Percentiles rank a stretch among this genome's conserved stretches.
These are phyloP conservation scores for Intubia oerlemansii DNA, from an alignment of 2,329 filamentous ascomycete genomes.

Conservation along the genomic window DNA sequence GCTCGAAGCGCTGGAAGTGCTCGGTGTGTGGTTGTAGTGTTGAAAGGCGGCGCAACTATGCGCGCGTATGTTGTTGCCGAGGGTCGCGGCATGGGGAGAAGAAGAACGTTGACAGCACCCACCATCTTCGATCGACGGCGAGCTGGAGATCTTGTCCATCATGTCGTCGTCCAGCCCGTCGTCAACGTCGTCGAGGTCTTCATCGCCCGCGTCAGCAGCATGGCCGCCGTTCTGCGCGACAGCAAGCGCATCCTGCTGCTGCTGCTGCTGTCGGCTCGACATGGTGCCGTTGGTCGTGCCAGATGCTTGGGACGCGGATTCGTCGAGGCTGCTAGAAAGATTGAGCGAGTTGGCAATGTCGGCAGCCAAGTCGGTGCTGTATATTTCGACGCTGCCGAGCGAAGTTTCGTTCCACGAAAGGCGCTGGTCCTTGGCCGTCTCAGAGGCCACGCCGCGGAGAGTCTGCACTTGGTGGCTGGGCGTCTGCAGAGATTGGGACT, in stretches of 20 bases:
- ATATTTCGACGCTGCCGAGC: slow-evolving; percentile 21
- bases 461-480: slow-evolving; percentile 78
- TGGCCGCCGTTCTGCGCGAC: slow-evolving; percentile 39
- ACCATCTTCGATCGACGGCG: slow-evolving; percentile 98
- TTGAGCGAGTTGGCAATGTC: slow-evolving; percentile 19
- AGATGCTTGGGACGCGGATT: slow-evolving; percentile 1
- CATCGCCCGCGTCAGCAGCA: slow-evolving; percentile 29
- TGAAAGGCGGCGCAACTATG: too few relatives aligned
- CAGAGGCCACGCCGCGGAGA: slow-evolving; percentile 58
- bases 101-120: too few relatives aligned
- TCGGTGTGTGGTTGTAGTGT: too few relatives aligned
- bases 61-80: too few relatives aligned
- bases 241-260: slow-evolving; percentile 35
- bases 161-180: slow-evolving; percentile 63
- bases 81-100: too few relatives aligned
- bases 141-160: slow-evolving; percentile 98
- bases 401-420: slow-evolving; percentile 30
- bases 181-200: slow-evolving; percentile 36
- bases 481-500: too few relatives aligned
- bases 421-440: slow-evolving; percentile 50
- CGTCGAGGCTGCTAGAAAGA: slow-evolving; percentile 6
- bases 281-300: slow-evolving; percentile 10
- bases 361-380: slow-evolving; percentile 23
- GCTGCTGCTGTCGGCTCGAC: slow-evolving; percentile 9
- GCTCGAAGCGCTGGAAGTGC: too few relatives aligned